These are phyloP conservation scores for Colletotrichum destructivum DNA, from an alignment of 2,329 filamentous ascomycete genomes.

Conservation along the genomic window DNA sequence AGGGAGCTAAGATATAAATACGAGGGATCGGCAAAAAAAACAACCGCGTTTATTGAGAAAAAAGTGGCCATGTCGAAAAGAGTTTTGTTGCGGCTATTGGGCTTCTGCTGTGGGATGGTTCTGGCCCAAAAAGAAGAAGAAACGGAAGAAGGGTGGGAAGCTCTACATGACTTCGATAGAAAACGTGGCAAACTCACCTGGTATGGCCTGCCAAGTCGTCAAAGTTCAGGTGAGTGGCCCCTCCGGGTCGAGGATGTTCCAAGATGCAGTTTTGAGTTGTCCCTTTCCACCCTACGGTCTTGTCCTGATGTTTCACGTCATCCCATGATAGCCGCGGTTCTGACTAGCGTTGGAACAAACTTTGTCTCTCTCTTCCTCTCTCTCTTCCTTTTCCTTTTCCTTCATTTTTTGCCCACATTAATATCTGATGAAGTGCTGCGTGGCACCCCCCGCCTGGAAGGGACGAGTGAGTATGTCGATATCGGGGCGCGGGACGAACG, in stretches of 20 bases:
- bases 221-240: constrained; percentile 8
- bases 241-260: not conserved
- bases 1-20: not conserved
- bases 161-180: constrained; percentile 1
- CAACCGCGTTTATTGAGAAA: not conserved
- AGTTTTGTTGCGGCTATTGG: not conserved
- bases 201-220: not conserved
- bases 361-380: not conserved
- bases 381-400: too few species aligned
- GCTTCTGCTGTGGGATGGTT: not conserved
- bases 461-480: not conserved
- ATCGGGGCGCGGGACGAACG: not conserved
- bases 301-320: constrained; percentile 18
- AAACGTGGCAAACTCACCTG: not conserved
- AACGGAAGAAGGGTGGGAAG: too few species aligned
- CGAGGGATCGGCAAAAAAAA: not conserved
- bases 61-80: too few species aligned
- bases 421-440: not conserved
- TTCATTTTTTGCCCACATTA: not conserved
- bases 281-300: not conserved
- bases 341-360: constrained; percentile 3
- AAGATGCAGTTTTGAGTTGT: constrained; percentile 6
- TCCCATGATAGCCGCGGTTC: not conserved
- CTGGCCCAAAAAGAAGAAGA: not conserved
- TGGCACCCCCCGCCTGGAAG: not conserved